These are phyloP conservation scores for Licmophora abbreviata DNA, from an alignment of 108 stramenopile species.

Conservation along the genomic window DNA sequence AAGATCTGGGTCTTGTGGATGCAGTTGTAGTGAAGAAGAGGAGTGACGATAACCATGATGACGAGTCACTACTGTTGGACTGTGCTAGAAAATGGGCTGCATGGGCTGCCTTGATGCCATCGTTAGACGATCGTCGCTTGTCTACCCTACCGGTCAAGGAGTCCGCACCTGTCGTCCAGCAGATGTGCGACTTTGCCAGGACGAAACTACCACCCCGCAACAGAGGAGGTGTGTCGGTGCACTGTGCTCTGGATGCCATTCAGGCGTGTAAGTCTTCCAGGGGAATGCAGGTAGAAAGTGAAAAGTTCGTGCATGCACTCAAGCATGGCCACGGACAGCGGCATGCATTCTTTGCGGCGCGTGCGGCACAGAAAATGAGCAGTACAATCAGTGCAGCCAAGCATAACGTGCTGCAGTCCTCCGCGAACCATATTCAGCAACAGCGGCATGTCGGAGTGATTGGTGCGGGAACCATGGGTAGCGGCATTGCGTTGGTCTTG, in stretches of 20 bases:
- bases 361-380: conserved; percentile 51
- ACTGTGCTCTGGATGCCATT: conserved; percentile 69
- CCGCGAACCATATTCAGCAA: neutral
- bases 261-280: conserved; percentile 57
- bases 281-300: conserved; percentile 59
- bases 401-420: conserved; percentile 1
- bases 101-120: conserved; percentile 40
- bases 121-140: conserved; percentile 45
- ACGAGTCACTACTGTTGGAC: conserved; percentile 27
- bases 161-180: conserved; percentile 22
- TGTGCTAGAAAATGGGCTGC: conserved; percentile 51
- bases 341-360: conserved; percentile 93
- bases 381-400: neutral
- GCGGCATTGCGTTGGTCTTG: conserved; percentile 92
- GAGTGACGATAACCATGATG: conserved; percentile 3
- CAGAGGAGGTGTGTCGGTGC: conserved; percentile 64
- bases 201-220: conserved; percentile 53
- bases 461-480: conserved; percentile 96
- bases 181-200: conserved; percentile 49
- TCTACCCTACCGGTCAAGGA: conserved; percentile 30
- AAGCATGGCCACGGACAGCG: conserved; percentile 78
- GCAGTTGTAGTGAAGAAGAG: conserved; percentile 14
- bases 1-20: conserved; percentile 51
- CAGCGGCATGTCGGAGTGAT: conserved; percentile 59
- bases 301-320: conserved; percentile 53